Conservation (phyloP, 2,329 filamentous ascomycete species). For the Talaromyces amestolkiae region DNA sequence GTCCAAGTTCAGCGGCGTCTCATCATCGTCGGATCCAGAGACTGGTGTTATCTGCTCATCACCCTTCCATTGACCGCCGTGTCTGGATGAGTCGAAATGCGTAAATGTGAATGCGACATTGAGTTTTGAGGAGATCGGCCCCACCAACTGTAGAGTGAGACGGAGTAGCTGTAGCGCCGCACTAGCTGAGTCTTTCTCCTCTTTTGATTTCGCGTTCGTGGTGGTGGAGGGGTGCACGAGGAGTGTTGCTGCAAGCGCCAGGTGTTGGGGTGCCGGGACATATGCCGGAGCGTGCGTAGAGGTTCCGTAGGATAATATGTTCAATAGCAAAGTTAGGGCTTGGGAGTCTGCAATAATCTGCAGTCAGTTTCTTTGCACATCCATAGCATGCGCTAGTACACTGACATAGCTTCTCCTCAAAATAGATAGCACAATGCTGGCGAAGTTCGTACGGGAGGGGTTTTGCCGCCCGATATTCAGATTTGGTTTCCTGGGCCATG, state of each 20-base stretch:
- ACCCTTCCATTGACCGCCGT: slow-evolving; percentile 29
- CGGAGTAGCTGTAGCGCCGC: slow-evolving; percentile 69
- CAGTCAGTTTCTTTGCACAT: slow-evolving; percentile 17
- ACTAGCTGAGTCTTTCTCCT: slow-evolving; percentile 62
- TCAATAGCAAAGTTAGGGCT: slow-evolving; percentile 63
- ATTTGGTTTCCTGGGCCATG: neutral
- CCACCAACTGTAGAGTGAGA: slow-evolving; percentile 62
- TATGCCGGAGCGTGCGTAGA: slow-evolving; percentile 51
- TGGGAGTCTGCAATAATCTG: slow-evolving; percentile 45
- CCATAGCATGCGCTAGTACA: slow-evolving; percentile 10
- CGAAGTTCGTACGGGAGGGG: slow-evolving; percentile 62
- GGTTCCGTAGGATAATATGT: slow-evolving; percentile 34
- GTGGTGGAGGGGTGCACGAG: slow-evolving; percentile 78
- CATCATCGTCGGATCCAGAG: slow-evolving; percentile 34
- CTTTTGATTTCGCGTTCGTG: slow-evolving; percentile 63
- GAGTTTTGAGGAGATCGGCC: slow-evolving; percentile 68
- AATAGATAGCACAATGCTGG: slow-evolving; percentile 66
- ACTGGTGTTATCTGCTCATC: slow-evolving; percentile 23
- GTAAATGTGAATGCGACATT: slow-evolving; percentile 70
- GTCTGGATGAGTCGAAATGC: slow-evolving; percentile 35
- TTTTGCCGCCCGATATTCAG: slow-evolving; percentile 53
- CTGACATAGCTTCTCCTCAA: slow-evolving; percentile 72
- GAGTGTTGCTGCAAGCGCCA: slow-evolving; percentile 78
- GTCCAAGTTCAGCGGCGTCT: slow-evolving; percentile 55
- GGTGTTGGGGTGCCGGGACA: slow-evolving; percentile 67